These are phyloP conservation scores for Trichoderma asperelloides DNA, from an alignment of 495 filamentous ascomycete species.

Conservation along the genomic window DNA sequence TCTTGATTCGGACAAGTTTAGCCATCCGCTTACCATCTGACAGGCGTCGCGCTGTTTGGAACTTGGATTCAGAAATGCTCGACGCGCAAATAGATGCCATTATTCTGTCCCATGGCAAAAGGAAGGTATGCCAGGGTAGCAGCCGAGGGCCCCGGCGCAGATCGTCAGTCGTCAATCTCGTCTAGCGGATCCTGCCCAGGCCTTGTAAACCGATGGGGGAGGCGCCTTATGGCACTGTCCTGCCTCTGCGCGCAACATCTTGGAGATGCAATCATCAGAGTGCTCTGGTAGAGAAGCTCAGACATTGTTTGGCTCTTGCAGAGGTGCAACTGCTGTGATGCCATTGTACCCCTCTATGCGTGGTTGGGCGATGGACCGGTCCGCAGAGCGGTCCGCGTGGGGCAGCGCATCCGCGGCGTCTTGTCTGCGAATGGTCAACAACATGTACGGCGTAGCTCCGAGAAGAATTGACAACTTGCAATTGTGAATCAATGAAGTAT, in stretches of 20 bases:
- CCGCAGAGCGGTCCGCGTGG: slow-evolving; percentile 6
- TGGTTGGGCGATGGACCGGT: background rate
- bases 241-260: background rate
- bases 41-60: too few species aligned
- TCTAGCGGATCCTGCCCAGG: too few species aligned
- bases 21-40: too few species aligned
- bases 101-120: too few species aligned
- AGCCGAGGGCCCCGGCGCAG: too few species aligned
- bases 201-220: too few species aligned
- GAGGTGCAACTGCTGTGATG: background rate
- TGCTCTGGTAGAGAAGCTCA: background rate
- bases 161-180: too few species aligned
- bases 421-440: background rate
- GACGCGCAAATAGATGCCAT: too few species aligned
- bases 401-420: background rate
- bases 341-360: background rate
- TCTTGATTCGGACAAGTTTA: too few species aligned
- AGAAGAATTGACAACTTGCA: background rate
- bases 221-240: background rate
- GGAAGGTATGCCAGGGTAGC: too few species aligned
- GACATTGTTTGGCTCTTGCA: background rate
- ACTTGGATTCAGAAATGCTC: too few species aligned
- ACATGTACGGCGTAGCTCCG: background rate
- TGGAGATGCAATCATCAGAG: background rate
- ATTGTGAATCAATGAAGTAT: background rate